Evolutionary conservation across 106 monocot species (phyloP).

Genomic region (Hemerocallis citrina): DNA sequence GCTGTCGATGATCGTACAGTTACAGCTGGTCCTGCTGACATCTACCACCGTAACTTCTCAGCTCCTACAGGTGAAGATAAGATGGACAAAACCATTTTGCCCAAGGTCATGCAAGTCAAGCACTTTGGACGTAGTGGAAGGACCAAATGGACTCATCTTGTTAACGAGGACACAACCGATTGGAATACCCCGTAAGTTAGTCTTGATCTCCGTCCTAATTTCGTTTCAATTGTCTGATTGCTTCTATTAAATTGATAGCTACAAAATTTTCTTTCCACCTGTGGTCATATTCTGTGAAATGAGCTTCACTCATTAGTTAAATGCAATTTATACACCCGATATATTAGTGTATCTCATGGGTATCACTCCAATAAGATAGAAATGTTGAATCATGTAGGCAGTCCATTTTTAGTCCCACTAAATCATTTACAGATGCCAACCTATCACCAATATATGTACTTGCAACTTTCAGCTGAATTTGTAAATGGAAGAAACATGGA

Average conservation of each 20-base stretch:
- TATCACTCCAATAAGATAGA: no score
- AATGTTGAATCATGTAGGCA: background rate
- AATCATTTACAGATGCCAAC: background rate
- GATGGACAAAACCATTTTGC: constrained; percentile 91
- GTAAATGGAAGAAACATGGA: no score
- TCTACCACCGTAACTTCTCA: constrained; percentile 78
- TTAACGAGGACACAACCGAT: constrained; percentile 95
- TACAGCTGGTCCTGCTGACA: constrained; percentile 50
- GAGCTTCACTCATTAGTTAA: no score
- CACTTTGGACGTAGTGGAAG: constrained; percentile 95
- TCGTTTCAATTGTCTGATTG: background rate
- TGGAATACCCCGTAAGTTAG: constrained; percentile 86
- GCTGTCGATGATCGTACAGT: constrained; percentile 49
- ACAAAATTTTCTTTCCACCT: no score
- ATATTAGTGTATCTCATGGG: no score
- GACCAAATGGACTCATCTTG: constrained; percentile 99
- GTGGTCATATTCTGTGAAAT: no score
- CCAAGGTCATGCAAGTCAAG: constrained; percentile 99
- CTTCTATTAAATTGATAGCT: no score
- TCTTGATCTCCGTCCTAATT: background rate
- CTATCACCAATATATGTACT: background rate
- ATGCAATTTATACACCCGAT: no score
- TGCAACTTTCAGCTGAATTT: background rate
- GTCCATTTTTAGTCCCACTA: background rate
- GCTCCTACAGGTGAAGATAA: constrained; percentile 90